Conservation (phyloP, 257 asterid genomes). For the Solanum peruvianum region DNA sequence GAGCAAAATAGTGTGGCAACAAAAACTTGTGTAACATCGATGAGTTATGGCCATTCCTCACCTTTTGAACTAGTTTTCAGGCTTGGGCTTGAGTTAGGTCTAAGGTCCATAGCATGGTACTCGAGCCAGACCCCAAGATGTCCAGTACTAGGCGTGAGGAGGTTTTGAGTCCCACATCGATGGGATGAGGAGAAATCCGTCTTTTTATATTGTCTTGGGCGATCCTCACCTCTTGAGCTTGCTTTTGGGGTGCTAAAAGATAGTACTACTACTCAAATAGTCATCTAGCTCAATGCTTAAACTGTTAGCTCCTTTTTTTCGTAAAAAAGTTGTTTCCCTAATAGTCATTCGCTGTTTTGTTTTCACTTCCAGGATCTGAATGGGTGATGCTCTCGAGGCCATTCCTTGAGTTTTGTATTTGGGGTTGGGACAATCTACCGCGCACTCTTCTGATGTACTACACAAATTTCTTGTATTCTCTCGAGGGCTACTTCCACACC, state of each 20-base stretch:
- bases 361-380: slow-evolving; percentile 47
- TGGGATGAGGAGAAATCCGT: not conserved
- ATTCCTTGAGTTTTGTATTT: slow-evolving; percentile 86
- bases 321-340: not conserved
- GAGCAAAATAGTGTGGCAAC: not conserved
- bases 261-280: not conserved
- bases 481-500: slow-evolving; percentile 88
- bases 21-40: not conserved
- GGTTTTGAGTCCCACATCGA: not conserved
- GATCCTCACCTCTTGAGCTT: not conserved
- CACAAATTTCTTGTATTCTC: slow-evolving; percentile 80
- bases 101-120: not conserved
- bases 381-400: slow-evolving; percentile 72
- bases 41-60: not conserved
- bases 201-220: not conserved
- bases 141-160: not conserved
- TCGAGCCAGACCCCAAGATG: not conserved
- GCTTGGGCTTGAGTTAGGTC: not conserved
- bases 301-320: not conserved
- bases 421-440: slow-evolving; percentile 99
- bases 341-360: not conserved
- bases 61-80: not conserved
- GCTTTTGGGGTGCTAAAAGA: not conserved
- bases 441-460: slow-evolving; percentile 91
- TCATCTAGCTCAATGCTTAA: not conserved